Conservation (phyloP, 2,329 filamentous ascomycete species). For the Botrytis fragariae region DNA sequence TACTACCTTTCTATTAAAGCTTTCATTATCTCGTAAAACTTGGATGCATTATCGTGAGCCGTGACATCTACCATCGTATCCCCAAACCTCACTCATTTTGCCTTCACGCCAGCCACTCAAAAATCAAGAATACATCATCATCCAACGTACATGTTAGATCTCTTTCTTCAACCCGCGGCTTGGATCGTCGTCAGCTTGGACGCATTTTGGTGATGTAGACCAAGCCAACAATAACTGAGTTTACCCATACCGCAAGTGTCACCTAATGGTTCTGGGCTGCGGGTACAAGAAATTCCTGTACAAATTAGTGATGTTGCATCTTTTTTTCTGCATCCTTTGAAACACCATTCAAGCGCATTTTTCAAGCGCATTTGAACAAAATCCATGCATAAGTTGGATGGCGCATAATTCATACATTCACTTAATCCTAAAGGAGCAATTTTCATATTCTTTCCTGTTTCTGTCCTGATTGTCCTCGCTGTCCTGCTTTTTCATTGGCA, state of each 20-base stretch:
- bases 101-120: conserved; percentile 5
- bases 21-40: background rate
- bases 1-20: background rate
- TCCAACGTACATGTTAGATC: background rate
- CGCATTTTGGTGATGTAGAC: background rate
- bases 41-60: conserved; percentile 1
- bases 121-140: background rate
- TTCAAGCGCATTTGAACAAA: background rate
- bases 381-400: conserved; percentile 12
- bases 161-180: background rate
- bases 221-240: conserved; percentile 1
- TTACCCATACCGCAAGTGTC: background rate
- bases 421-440: conserved; percentile 8
- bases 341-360: conserved; percentile 3
- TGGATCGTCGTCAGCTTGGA: conserved; percentile 11
- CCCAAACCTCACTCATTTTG: background rate
- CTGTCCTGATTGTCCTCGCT: background rate
- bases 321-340: conserved; percentile 18
- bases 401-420: background rate
- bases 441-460: conserved; percentile 2
- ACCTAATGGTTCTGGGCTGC: background rate
- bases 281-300: background rate
- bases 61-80: conserved; percentile 2
- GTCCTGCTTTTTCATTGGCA: conserved; percentile 8
- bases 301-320: conserved; percentile 13